phyloP scores from a whole-genome alignment of 192 early-diverging fungal genomes.

The Backusella westeae region DNA sequence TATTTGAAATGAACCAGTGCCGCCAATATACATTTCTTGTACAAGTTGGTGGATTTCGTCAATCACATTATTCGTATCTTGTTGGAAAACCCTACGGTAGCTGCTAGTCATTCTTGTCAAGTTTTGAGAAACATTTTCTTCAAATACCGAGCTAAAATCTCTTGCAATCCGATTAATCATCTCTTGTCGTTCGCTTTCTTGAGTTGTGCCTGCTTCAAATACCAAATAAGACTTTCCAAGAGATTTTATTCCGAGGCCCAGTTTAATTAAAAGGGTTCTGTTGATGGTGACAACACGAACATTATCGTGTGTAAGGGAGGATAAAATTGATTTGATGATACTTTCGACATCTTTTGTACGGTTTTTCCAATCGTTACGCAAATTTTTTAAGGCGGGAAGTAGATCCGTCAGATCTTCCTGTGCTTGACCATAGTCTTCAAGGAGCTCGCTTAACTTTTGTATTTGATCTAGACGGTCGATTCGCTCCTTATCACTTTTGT shows the following conservation, averaged over 20 bases:
- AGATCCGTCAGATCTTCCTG: slow-evolving; percentile 15
- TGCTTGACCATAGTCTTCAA: slow-evolving; percentile 11
- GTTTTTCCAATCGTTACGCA: slow-evolving; percentile 14
- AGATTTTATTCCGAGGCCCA: slow-evolving; percentile 13
- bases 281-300: not conserved
- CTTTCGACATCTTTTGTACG: slow-evolving; percentile 12
- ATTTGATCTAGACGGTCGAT: not conserved
- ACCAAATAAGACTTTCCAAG: slow-evolving; percentile 15
- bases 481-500: not conserved
- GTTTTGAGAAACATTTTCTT: slow-evolving; percentile 19
- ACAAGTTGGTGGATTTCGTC: not conserved
- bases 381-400: not conserved
- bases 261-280: not conserved
- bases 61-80: not conserved
- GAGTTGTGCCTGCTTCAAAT: not conserved
- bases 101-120: slow-evolving; percentile 14
- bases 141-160: slow-evolving; percentile 10
- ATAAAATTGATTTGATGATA: slow-evolving; percentile 7
- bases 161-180: not conserved
- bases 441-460: not conserved
- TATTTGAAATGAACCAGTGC: not conserved
- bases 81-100: slow-evolving; percentile 13
- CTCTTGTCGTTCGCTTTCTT: not conserved
- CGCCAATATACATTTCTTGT: not conserved
- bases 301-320: not conserved